These are phyloP conservation scores for Dipteronia sinensis DNA, from an alignment of 345 rosid species.

Conservation along the genomic window DNA sequence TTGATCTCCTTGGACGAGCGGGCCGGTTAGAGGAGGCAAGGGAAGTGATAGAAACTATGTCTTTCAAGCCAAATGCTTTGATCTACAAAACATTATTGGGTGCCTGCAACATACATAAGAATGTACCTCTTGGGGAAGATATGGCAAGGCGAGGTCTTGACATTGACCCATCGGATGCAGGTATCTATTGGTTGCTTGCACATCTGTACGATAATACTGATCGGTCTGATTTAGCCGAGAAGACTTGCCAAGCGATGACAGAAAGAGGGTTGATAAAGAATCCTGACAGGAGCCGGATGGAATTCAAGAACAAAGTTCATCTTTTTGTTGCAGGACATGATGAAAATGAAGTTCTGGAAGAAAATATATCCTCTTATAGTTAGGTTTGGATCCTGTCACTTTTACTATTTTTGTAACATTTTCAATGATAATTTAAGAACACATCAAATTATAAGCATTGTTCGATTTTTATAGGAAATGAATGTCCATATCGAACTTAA, in stretches of 20 bases:
- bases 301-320: conserved; percentile 32
- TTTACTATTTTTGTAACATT: no score
- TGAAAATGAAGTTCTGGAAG: conserved; percentile 25
- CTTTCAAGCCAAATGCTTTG: conserved; percentile 41
- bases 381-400: neutral
- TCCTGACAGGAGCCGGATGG: conserved; percentile 29
- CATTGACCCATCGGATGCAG: conserved; percentile 52
- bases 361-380: conserved; percentile 29
- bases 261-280: conserved; percentile 30
- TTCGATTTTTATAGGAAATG: no score
- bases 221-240: conserved; percentile 42
- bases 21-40: conserved; percentile 63
- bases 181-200: conserved; percentile 53
- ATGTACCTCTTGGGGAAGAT: conserved; percentile 63
- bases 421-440: no score
- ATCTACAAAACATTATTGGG: conserved; percentile 58
- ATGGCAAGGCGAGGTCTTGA: conserved; percentile 62
- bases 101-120: conserved; percentile 54
- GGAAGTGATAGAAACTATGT: conserved; percentile 50
- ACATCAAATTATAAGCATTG: no score
- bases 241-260: conserved; percentile 40
- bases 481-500: no score
- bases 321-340: conserved; percentile 31
- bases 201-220: conserved; percentile 51
- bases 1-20: conserved; percentile 55